Conservation (phyloP, 305 asterid genomes). For the Fraxinus velutina region DNA sequence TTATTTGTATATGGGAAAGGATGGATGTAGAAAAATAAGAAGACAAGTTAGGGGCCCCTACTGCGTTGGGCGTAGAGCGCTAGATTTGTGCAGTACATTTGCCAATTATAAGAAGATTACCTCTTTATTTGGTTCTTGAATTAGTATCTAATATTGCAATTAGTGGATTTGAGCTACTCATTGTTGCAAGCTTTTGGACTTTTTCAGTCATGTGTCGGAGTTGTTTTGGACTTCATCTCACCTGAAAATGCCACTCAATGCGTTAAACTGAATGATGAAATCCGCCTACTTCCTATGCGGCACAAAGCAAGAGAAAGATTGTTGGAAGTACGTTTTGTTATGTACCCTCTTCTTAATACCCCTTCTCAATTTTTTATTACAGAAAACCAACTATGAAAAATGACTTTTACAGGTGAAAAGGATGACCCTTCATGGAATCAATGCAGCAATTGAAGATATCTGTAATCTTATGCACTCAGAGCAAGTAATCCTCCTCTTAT, state of each 20-base stretch:
- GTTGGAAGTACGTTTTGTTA: conserved; percentile 54
- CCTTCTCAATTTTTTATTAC: neutral
- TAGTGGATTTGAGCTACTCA: conserved; percentile 11
- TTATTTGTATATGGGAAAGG: neutral
- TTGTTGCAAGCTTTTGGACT: conserved; percentile 19
- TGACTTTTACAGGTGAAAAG: conserved; percentile 62
- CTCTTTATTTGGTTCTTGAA: neutral
- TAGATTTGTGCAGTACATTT: neutral
- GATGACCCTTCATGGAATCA: conserved; percentile 67
- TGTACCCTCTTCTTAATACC: neutral
- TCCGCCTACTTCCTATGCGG: conserved; percentile 65
- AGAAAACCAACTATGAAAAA: conserved; percentile 6
- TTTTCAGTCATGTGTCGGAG: conserved; percentile 72
- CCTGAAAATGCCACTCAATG: conserved; percentile 84
- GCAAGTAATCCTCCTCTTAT: conserved; percentile 35
- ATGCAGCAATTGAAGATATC: conserved; percentile 62
- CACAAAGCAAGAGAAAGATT: conserved; percentile 74
- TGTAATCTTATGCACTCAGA: conserved; percentile 36
- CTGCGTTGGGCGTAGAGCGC: neutral
- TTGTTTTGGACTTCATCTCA: conserved; percentile 82
- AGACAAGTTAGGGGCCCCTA: neutral
- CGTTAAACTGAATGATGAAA: conserved; percentile 69
- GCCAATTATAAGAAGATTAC: neutral
- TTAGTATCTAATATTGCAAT: neutral
- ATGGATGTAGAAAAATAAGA: neutral